Conservation (phyloP, 2,329 filamentous ascomycete species). For the Gliomastix tumulicola region DNA sequence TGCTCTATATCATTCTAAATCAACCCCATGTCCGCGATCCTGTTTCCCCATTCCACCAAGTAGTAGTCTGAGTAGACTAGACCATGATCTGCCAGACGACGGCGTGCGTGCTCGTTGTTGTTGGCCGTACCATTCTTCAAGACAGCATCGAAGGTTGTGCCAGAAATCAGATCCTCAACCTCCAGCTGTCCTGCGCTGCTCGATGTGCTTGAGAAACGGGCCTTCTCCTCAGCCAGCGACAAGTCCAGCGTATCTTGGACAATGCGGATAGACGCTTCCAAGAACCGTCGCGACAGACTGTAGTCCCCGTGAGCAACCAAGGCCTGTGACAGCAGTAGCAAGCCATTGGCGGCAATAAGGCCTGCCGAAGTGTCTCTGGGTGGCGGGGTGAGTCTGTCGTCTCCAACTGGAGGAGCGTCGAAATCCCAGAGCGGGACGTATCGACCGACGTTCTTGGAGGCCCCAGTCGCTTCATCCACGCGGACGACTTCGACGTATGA, state of each 20-base stretch:
- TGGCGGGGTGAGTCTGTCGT: conserved; percentile 6
- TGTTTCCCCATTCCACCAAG: conserved; percentile 37
- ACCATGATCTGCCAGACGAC: conserved; percentile 26
- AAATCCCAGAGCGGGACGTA: conserved; percentile 40
- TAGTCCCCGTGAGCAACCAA: conserved; percentile 6
- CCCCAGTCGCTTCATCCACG: background rate
- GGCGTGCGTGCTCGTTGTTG: conserved; percentile 19
- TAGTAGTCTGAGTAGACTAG: conserved; percentile 43
- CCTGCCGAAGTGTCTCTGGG: conserved; percentile 28
- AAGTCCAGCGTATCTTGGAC: background rate
- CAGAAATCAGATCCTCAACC: conserved; percentile 10
- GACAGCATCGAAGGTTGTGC: conserved; percentile 19
- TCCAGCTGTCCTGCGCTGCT: conserved; percentile 10
- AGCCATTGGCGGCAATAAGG: conserved; percentile 26
- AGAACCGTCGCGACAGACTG: background rate
- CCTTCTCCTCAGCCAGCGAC: conserved; percentile 2
- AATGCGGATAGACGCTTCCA: conserved; percentile 3
- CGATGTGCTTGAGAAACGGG: background rate
- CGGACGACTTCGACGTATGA: background rate
- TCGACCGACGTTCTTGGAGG: conserved; percentile 2
- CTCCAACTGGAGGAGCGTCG: conserved; percentile 21
- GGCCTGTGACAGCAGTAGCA: conserved; percentile 23
- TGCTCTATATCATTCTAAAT: too few relatives aligned
- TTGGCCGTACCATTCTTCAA: conserved; percentile 24
- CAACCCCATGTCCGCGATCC: conserved; percentile 24